phyloP scores from a whole-genome alignment of 1,139 yeast genomes.

The Komagataea norvegica region DNA sequence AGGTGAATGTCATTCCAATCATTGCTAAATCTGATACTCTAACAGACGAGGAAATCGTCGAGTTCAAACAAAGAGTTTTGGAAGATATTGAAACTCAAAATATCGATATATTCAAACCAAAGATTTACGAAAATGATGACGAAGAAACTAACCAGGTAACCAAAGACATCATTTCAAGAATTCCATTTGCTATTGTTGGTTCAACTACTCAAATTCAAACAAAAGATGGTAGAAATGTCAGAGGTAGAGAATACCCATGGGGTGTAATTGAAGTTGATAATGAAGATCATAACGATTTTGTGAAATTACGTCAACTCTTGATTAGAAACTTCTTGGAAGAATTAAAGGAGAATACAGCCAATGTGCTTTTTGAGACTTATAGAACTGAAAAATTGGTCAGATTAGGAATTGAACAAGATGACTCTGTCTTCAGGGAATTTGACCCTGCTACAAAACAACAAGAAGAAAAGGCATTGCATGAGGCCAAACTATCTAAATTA shows the following conservation, averaged over 20 bases:
- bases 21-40: conserved; percentile 94
- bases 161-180: conserved; percentile 58
- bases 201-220: conserved; percentile 74
- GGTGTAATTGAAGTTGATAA: conserved; percentile 95
- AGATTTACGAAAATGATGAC: conserved; percentile 77
- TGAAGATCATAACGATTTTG: conserved; percentile 90
- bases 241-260: conserved; percentile 98
- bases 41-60: conserved; percentile 76
- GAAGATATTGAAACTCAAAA: conserved; percentile 74
- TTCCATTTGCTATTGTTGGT: conserved; percentile 95
- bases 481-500: conserved; percentile 89
- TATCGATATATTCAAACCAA: conserved; percentile 77
- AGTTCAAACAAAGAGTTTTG: conserved; percentile 70
- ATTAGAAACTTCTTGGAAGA: conserved; percentile 92
- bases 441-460: conserved; percentile 92
- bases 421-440: conserved; percentile 84
- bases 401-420: conserved; percentile 92
- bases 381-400: conserved; percentile 75
- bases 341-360: conserved; percentile 80
- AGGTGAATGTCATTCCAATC: conserved; percentile 90
- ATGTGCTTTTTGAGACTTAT: conserved; percentile 78
- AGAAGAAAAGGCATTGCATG: conserved; percentile 90
- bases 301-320: conserved; percentile 82
- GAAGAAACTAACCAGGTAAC: conserved; percentile 72
- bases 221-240: conserved; percentile 70